Evolutionary conservation across 192 early-diverging fungal genomes (phyloP).

Genomic region (Coemansia sp.): DNA sequence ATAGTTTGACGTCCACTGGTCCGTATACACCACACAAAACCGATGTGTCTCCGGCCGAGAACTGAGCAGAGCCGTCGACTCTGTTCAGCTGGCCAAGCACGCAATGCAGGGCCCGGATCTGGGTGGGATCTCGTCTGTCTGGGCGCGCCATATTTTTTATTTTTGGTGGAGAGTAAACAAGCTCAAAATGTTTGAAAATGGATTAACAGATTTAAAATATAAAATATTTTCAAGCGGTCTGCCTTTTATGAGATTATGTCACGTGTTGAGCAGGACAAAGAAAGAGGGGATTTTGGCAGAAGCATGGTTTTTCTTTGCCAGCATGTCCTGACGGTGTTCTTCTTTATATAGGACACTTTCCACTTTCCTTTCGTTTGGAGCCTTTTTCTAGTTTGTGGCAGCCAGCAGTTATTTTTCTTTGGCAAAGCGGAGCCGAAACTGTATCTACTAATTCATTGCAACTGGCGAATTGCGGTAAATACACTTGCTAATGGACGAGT

Average conservation of each 20-base stretch:
- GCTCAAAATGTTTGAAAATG: not conserved
- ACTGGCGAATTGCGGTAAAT: not conserved
- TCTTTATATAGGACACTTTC: not conserved
- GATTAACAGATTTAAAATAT: conserved; percentile 5
- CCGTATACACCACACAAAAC: conserved; percentile 83
- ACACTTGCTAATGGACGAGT: conserved; percentile 27
- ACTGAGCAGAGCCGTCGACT: conserved; percentile 85
- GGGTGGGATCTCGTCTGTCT: conserved; percentile 56
- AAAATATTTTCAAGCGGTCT: not conserved
- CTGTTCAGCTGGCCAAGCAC: conserved; percentile 68
- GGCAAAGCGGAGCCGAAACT: not conserved
- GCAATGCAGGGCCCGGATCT: conserved; percentile 72
- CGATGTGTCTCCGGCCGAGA: conserved; percentile 71
- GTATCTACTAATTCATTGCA: no score
- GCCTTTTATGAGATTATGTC: not conserved
- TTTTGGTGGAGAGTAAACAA: not conserved
- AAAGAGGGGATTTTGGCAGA: not conserved
- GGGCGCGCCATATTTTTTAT: conserved; percentile 38
- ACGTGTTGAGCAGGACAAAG: not conserved
- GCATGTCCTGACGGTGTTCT: not conserved
- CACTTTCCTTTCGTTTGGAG: not conserved
- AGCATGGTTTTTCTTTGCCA: not conserved
- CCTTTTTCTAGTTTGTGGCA: not conserved
- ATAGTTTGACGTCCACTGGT: conserved; percentile 79
- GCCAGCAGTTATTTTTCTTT: not conserved